Evolutionary conservation across 805 yeast species (phyloP), one percentile per base, ranked within the genome.

Genomic region (Metschnikowia dekortorum): DNA sequence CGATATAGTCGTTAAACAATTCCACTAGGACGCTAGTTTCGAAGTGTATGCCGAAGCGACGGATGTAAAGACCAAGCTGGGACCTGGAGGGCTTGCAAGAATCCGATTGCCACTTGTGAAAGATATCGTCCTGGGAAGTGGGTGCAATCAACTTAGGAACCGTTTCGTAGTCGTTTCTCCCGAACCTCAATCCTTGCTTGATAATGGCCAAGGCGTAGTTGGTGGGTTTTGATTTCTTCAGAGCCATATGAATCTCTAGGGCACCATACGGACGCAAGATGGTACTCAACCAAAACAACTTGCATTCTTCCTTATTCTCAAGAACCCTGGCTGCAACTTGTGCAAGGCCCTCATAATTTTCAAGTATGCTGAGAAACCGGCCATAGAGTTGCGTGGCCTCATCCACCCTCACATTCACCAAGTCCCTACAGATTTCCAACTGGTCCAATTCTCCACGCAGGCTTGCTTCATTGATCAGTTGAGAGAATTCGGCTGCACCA

Each of bases 131-230:
- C 8, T 30, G n/a, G 2, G 50, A 39, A 30, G 48, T 44, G 8
- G 34, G 48, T 13, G 34, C 67, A 1, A 81, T 69, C 30, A 84
- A 66, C 36, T 68, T 66, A 0, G 82, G 62, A 0, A 82, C 78
- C 14, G 71, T 66, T 2, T 78, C 83, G 14, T 81, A 80, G 41
- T 81, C 84, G 44, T 67, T 69, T 48, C 77, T 76, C 7, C 89
- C 82, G 49, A 81, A 74, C 61, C 86, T 84, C 33, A 91, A 64
- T 0, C 95, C 92, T 51, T 87, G 89, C 56, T 80, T 77, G 32
- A 87, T 65, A 8, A 87, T 75, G 35, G 77, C 58, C 41, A 76
- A 80, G 1, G 78, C 68, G 1, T 82, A 83, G 46, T 64, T 67
- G 6, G 54, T 57, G 38, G 64, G 61, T 43, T 66, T 40, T 51